Conservation (phyloP, 257 asterid species). For the Nyctanthes arbortristis region DNA sequence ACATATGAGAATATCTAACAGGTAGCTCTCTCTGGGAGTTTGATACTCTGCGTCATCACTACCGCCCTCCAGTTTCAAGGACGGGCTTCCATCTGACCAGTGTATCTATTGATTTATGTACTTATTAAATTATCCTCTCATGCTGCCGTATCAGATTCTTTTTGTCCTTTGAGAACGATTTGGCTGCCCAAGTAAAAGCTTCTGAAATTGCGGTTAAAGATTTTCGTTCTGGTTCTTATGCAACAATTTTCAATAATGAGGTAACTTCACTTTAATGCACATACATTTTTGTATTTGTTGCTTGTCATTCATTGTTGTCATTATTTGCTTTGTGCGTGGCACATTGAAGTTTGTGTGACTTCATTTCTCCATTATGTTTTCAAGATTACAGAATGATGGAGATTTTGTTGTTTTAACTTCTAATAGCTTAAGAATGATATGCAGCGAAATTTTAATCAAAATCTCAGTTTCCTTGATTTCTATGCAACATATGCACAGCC, state of each 20-base stretch:
- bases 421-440: not conserved
- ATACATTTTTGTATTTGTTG: not conserved
- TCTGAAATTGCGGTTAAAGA: slow-evolving; percentile 80
- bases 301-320: not conserved
- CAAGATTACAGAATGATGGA: not conserved
- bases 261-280: slow-evolving; percentile 30
- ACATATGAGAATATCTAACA: slow-evolving; percentile 25
- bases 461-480: not conserved
- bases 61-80: slow-evolving; percentile 90
- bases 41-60: slow-evolving; percentile 82
- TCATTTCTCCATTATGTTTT: not conserved
- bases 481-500: too few relatives aligned
- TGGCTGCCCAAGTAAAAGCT: slow-evolving; percentile 65
- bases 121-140: slow-evolving; percentile 13
- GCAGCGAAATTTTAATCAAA: too few relatives aligned
- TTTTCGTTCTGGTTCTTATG: slow-evolving; percentile 84
- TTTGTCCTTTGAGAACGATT: slow-evolving; percentile 75
- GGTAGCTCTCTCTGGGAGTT: slow-evolving; percentile 98
- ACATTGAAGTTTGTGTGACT: not conserved
- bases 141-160: slow-evolving; percentile 53
- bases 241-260: slow-evolving; percentile 78
- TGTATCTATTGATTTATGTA: not conserved
- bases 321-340: not conserved
- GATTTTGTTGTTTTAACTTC: not conserved
- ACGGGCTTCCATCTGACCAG: slow-evolving; percentile 12